Conservation (phyloP, 371 early-diverging fungal species). For the Apophysomyces trapeziformis region DNA sequence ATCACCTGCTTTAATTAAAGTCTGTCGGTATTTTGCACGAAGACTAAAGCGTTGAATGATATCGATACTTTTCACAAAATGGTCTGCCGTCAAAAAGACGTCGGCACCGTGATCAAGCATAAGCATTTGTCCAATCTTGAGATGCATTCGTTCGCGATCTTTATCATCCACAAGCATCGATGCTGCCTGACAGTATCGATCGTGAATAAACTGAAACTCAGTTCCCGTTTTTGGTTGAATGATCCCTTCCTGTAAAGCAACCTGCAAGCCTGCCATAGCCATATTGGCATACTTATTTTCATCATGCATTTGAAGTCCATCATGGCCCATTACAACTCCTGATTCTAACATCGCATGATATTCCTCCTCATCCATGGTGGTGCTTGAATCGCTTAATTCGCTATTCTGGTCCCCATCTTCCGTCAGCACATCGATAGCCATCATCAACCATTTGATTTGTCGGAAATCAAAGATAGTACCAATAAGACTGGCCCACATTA, state of each 20-base stretch:
- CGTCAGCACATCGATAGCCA: conserved; percentile 25
- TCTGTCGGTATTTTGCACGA: conserved; percentile 32
- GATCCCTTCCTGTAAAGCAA: conserved; percentile 43
- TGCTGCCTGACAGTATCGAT: conserved; percentile 49
- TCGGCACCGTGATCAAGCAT: conserved; percentile 32
- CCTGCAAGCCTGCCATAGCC: conserved; percentile 45
- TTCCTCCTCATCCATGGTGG: conserved; percentile 3
- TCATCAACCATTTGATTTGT: conserved; percentile 45
- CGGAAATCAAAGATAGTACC: conserved; percentile 43
- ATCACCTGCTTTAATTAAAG: conserved; percentile 38
- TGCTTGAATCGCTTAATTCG: conserved; percentile 23
- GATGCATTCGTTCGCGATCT: conserved; percentile 40
- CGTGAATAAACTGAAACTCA: conserved; percentile 47
- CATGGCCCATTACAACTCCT: conserved; percentile 1
- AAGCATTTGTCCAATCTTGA: conserved; percentile 43
- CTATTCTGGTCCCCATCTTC: conserved; percentile 19
- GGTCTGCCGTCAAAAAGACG: conserved; percentile 43
- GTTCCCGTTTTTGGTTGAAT: conserved; percentile 39
- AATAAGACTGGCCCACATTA: conserved; percentile 51
- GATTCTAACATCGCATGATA: background rate
- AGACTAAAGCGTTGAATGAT: conserved; percentile 24
- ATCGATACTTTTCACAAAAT: conserved; percentile 42
- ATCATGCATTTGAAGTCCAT: conserved; percentile 11
- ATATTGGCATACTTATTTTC: conserved; percentile 16
- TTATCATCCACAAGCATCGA: conserved; percentile 34